Percentiles rank a stretch among this genome's conserved stretches.
phyloP scores from a whole-genome alignment of 768 basidiomycete species.

The Psilocybe sp. region DNA sequence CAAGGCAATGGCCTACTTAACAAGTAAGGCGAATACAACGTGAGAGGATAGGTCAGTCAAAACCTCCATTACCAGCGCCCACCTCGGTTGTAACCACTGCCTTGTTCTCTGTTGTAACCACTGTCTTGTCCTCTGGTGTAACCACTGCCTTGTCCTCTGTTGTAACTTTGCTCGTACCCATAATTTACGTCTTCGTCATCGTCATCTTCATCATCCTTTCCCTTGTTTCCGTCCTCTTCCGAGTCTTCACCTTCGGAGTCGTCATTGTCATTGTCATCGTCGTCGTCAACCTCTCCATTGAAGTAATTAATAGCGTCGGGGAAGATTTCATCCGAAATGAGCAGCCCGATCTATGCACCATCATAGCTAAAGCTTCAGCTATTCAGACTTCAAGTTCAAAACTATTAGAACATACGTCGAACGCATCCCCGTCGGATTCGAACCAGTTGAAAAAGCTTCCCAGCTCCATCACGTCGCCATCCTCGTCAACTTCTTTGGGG shows the following conservation, averaged over 20 bases:
- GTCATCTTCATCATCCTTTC: not conserved
- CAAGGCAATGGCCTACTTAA: too few relatives aligned
- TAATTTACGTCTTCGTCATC: not conserved
- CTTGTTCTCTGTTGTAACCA: too few relatives aligned
- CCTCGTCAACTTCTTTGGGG: not conserved
- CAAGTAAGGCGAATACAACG: too few relatives aligned
- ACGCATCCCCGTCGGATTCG: slow-evolving; percentile 2
- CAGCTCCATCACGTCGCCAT: not conserved
- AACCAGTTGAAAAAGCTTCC: slow-evolving; percentile 9
- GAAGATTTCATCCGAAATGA: slow-evolving; percentile 2
- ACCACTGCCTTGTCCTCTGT: too few relatives aligned
- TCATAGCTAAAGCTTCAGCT: not conserved
- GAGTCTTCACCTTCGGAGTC: not conserved
- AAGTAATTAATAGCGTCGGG: not conserved
- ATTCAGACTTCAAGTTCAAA: not conserved
- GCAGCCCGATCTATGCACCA: slow-evolving; percentile 1
- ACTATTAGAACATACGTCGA: not conserved
- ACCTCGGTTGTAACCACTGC: too few relatives aligned
- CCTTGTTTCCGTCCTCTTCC: not conserved
- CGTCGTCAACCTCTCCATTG: slow-evolving; percentile 1
- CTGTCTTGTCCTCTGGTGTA: too few relatives aligned
- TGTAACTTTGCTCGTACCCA: too few relatives aligned
- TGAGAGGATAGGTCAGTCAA: too few relatives aligned
- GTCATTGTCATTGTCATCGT: not conserved
- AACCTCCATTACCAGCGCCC: too few relatives aligned